Percentiles rank a stretch among this genome's conserved stretches.
Evolutionary conservation across 805 yeast species (phyloP).

Genomic region (Hagleromyces aurorensis): DNA sequence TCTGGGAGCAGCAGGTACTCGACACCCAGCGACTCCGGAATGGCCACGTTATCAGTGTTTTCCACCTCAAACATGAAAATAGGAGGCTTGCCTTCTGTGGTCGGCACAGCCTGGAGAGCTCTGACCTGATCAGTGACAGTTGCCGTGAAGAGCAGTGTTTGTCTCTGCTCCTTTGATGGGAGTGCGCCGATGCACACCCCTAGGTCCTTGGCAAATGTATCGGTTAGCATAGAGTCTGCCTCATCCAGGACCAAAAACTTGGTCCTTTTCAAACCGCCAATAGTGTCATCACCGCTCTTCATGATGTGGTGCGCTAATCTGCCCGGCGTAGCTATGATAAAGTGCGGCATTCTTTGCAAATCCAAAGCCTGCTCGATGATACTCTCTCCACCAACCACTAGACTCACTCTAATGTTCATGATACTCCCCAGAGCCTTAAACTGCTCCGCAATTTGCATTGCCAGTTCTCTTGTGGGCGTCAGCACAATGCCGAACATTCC

Average conservation of each 20-base stretch:
- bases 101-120: constrained; percentile 58
- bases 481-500: constrained; percentile 85
- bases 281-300: constrained; percentile 82
- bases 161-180: constrained; percentile 68
- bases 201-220: constrained; percentile 75
- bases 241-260: constrained; percentile 86
- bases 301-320: constrained; percentile 86
- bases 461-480: constrained; percentile 92
- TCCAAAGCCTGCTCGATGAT: constrained; percentile 82
- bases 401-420: constrained; percentile 75
- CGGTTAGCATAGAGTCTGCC: constrained; percentile 85
- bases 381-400: constrained; percentile 93
- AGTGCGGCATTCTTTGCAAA: constrained; percentile 79
- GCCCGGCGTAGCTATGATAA: constrained; percentile 96
- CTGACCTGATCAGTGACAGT: constrained; percentile 92
- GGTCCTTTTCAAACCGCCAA: constrained; percentile 67
- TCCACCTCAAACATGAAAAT: constrained; percentile 69
- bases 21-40: constrained; percentile 64
- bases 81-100: constrained; percentile 45
- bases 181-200: constrained; percentile 61
- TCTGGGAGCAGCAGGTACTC: constrained; percentile 73
- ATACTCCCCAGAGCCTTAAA: constrained; percentile 85
- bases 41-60: constrained; percentile 63
- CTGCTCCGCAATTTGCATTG: constrained; percentile 95
- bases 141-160: constrained; percentile 88